phyloP scores from a whole-genome alignment of 371 early-diverging fungal species.

The Neoconidiobolus thromboides region DNA sequence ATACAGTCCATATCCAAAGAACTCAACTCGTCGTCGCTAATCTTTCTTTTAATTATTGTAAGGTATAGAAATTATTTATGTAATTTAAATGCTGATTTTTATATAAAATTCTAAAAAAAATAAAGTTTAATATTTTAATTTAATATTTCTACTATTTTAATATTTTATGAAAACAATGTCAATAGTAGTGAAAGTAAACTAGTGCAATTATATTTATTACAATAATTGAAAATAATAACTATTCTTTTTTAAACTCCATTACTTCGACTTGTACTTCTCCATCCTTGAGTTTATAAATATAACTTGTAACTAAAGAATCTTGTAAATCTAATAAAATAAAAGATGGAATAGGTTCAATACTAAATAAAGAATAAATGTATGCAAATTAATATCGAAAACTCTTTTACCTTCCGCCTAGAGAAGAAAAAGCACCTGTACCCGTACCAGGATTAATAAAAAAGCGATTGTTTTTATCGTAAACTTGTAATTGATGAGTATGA shows the following conservation, averaged over 20 bases:
- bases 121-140: no score
- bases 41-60: no score
- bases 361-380: constrained; percentile 2
- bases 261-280: constrained; percentile 85
- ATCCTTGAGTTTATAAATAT: constrained; percentile 79
- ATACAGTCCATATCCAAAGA: no score
- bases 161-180: no score
- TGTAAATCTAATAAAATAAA: constrained; percentile 92
- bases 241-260: constrained; percentile 52
- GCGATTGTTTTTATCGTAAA: constrained; percentile 68
- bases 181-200: no score
- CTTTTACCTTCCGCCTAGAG: constrained; percentile 9
- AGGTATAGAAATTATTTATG: no score
- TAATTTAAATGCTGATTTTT: no score
- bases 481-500: constrained; percentile 76
- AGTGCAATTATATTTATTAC: background rate
- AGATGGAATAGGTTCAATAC: constrained; percentile 49
- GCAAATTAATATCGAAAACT: background rate
- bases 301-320: constrained; percentile 48
- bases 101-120: no score
- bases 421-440: constrained; percentile 66
- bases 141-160: no score
- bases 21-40: no score
- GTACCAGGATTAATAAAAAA: constrained; percentile 90
- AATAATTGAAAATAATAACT: constrained; percentile 1